Conservation (phyloP, 1,139 yeast genomes). For the Pneumocystis murina region DNA sequence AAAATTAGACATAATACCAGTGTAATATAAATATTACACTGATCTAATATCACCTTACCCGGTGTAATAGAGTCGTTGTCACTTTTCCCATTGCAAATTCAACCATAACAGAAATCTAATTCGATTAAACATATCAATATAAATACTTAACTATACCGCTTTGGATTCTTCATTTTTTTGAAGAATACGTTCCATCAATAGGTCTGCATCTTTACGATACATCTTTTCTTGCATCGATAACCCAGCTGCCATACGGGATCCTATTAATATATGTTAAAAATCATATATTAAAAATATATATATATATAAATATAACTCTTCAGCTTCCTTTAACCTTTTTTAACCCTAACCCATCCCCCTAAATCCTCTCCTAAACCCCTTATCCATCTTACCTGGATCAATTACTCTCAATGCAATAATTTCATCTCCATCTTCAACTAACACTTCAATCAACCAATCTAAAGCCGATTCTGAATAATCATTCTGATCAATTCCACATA, state of each 20-base stretch:
- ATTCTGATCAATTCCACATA: constrained; percentile 48
- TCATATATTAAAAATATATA: not conserved
- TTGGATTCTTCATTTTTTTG: constrained; percentile 34
- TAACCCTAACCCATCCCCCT: too few species aligned
- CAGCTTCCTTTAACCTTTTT: too few species aligned
- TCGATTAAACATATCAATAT: too few species aligned
- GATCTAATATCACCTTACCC: not conserved
- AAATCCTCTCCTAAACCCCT: not conserved
- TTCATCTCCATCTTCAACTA: constrained; percentile 26
- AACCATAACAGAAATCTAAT: constrained; percentile 32
- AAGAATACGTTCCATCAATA: constrained; percentile 31
- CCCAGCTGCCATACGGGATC: constrained; percentile 18
- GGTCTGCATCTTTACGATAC: constrained; percentile 28
- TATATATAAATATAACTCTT: not conserved
- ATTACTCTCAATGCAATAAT: constrained; percentile 20
- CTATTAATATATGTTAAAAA: constrained; percentile 13
- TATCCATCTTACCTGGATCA: constrained; percentile 24
- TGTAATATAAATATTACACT: not conserved
- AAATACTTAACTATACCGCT: constrained; percentile 15
- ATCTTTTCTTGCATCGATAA: constrained; percentile 20
- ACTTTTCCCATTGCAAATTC: constrained; percentile 50
- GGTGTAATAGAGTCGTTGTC: constrained; percentile 26
- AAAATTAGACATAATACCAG: constrained; percentile 29
- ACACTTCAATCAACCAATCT: constrained; percentile 52
- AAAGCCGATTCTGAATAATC: constrained; percentile 44